phyloP scores from a whole-genome alignment of 2,329 filamentous ascomycete species.

The Nemania sp. region DNA sequence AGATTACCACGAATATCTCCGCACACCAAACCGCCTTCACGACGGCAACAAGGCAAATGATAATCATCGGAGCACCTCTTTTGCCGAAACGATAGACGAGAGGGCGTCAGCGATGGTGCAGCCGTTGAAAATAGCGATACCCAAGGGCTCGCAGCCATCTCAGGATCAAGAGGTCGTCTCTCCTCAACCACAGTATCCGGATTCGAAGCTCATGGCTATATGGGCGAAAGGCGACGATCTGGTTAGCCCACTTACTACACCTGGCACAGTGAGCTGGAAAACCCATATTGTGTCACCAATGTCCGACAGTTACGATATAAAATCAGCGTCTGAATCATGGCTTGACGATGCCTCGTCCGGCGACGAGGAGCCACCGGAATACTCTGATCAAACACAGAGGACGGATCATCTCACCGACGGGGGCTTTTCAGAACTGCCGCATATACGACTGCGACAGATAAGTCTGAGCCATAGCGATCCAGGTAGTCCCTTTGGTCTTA shows the following conservation, averaged over 20 bases:
- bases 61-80: neutral
- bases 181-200: constrained; percentile 29
- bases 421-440: neutral
- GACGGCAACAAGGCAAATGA: neutral
- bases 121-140: constrained; percentile 18
- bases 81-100: constrained; percentile 21
- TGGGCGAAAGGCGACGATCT: constrained; percentile 20
- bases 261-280: constrained; percentile 21
- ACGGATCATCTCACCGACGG: neutral
- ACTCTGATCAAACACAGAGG: neutral
- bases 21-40: neutral
- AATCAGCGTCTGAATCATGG: constrained; percentile 16
- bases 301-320: constrained; percentile 24
- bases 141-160: constrained; percentile 1
- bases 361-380: neutral
- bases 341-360: constrained; percentile 22
- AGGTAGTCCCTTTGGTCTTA: constrained; percentile 25
- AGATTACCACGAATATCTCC: constrained; percentile 5
- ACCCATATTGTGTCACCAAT: constrained; percentile 34
- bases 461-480: constrained; percentile 34
- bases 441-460: constrained; percentile 21
- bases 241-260: constrained; percentile 32
- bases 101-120: constrained; percentile 19
- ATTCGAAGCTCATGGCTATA: constrained; percentile 24
- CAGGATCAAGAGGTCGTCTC: constrained; percentile 24